Evolutionary conservation across 257 asterid genomes (phyloP).

Genomic region (Solanum commersonii): DNA sequence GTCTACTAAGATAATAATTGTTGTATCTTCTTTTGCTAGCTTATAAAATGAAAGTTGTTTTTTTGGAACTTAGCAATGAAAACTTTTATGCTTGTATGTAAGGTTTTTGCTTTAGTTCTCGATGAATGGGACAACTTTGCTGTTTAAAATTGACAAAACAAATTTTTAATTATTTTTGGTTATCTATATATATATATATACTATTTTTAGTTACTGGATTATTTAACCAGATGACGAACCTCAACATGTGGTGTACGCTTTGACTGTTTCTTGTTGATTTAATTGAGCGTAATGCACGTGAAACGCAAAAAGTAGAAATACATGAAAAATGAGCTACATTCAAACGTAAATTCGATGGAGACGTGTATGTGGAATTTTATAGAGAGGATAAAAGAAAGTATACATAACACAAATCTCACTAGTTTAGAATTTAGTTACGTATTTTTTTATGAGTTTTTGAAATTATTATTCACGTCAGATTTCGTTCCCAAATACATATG

Average conservation of each 20-base stretch:
- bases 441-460: no score
- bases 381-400: no score
- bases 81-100: not conserved
- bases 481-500: no score
- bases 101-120: not conserved
- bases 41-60: not conserved
- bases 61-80: not conserved
- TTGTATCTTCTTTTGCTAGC: not conserved
- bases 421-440: no score
- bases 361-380: not conserved
- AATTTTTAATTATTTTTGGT: no score
- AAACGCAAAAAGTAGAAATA: not conserved
- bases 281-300: not conserved
- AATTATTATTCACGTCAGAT: no score
- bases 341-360: not conserved
- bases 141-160: not conserved
- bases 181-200: no score
- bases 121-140: not conserved
- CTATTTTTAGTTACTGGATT: not conserved
- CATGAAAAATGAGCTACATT: not conserved
- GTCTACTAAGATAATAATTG: no score
- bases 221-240: not conserved
- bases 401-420: no score
- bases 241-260: not conserved
- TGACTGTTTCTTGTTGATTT: not conserved